phyloP scores from a whole-genome alignment of 495 filamentous ascomycete genomes.

The Annulohypoxylon maeteangense region DNA sequence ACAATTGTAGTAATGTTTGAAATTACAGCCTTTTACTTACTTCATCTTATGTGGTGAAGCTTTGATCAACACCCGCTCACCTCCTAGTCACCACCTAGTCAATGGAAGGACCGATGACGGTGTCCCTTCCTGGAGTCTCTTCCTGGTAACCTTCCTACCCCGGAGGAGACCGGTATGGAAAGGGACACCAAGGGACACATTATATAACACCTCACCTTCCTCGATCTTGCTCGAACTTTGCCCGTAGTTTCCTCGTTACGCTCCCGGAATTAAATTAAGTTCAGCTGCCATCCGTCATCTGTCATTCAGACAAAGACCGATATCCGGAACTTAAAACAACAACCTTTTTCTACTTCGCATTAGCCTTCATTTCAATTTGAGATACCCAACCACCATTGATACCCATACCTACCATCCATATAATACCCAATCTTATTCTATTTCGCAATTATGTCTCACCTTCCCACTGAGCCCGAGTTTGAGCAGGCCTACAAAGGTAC shows the following conservation, averaged over 20 bases:
- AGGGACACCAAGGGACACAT: background rate
- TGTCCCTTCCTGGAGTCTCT: conserved; percentile 9
- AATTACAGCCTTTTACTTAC: conserved; percentile 19
- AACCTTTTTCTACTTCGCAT: background rate
- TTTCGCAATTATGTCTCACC: conserved; percentile 76
- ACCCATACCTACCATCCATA: conserved; percentile 6
- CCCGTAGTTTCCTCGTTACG: background rate
- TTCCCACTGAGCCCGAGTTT: conserved; percentile 93
- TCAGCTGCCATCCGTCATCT: background rate
- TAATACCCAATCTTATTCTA: conserved; percentile 15
- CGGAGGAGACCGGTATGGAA: background rate
- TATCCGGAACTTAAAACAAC: conserved; percentile 2
- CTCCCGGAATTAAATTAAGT: conserved; percentile 13
- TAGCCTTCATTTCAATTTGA: background rate
- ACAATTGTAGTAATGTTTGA: conserved; percentile 38
- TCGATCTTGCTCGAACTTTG: conserved; percentile 6
- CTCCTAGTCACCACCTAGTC: conserved; percentile 12
- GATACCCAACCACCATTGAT: conserved; percentile 27
- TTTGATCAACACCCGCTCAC: conserved; percentile 20
- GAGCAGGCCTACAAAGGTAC: conserved; percentile 98
- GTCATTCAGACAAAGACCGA: background rate
- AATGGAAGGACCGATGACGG: conserved; percentile 39
- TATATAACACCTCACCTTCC: conserved; percentile 36
- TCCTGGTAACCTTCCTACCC: background rate
- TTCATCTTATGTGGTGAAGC: conserved; percentile 2